Conservation (phyloP, 345 rosid genomes). For the Aegle marmelos region DNA sequence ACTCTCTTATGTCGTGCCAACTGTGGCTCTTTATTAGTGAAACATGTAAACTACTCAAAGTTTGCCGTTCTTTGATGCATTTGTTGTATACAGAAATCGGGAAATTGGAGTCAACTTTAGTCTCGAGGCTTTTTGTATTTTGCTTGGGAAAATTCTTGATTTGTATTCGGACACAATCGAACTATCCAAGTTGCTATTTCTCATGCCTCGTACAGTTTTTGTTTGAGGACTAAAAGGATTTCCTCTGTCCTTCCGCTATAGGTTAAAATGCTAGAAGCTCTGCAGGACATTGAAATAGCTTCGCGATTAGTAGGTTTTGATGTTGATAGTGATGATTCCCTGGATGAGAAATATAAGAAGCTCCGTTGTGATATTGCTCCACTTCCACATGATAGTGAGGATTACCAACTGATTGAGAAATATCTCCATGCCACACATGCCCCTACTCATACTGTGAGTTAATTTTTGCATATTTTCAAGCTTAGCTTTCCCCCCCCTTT, state of each 20-base stretch:
- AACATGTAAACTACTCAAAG: not conserved
- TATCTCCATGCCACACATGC: conserved; percentile 86
- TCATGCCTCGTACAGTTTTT: not conserved
- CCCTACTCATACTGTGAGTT: conserved; percentile 81
- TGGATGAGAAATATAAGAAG: conserved; percentile 82
- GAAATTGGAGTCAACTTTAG: not conserved
- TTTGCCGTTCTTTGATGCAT: not conserved
- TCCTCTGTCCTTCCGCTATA: conserved; percentile 28
- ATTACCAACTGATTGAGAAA: conserved; percentile 67
- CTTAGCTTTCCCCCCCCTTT: too few relatives aligned
- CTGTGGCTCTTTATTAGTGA: not conserved
- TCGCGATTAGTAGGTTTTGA: conserved; percentile 97
- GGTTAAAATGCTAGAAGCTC: conserved; percentile 99
- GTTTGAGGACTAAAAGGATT: not conserved
- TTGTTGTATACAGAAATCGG: not conserved
- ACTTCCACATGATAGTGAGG: conserved; percentile 83
- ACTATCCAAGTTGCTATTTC: not conserved
- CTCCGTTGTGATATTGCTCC: conserved; percentile 63
- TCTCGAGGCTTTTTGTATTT: not conserved
- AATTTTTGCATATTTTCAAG: not conserved
- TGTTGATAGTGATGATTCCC: conserved; percentile 64
- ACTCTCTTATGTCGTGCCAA: not conserved
- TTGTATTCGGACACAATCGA: not conserved
- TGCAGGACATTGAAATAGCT: conserved; percentile 94
- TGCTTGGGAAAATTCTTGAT: not conserved